Percentiles rank a stretch among this genome's conserved stretches.
phyloP scores from a whole-genome alignment of 805 yeast species.

The Candida caryicola region DNA sequence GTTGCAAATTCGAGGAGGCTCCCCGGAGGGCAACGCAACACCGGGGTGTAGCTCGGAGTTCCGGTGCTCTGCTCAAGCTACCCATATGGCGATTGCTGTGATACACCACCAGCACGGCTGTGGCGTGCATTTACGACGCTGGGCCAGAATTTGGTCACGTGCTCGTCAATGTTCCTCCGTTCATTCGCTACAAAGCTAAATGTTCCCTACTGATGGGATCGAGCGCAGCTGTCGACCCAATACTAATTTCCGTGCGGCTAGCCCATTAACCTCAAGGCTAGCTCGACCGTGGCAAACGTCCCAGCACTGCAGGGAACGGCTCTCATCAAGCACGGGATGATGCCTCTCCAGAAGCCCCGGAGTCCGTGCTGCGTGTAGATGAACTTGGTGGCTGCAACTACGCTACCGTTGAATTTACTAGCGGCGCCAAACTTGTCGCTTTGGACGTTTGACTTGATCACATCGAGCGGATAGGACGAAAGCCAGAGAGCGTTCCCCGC shows the following conservation, averaged over 20 bases:
- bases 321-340: slow-evolving; percentile 55
- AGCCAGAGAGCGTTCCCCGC: slow-evolving; percentile 72
- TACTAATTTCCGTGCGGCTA: slow-evolving; percentile 16
- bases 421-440: slow-evolving; percentile 49
- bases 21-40: too few relatives aligned
- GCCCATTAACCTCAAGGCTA: slow-evolving; percentile 56
- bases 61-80: too few relatives aligned
- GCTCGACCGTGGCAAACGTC: slow-evolving; percentile 74
- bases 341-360: slow-evolving; percentile 61
- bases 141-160: too few relatives aligned
- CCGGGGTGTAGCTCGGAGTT: too few relatives aligned
- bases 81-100: too few relatives aligned
- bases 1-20: too few relatives aligned
- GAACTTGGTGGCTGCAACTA: slow-evolving; percentile 31
- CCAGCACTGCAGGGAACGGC: slow-evolving; percentile 71
- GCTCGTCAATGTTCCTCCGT: not conserved
- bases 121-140: too few relatives aligned
- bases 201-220: too few relatives aligned
- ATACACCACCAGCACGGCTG: too few relatives aligned
- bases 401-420: slow-evolving; percentile 43
- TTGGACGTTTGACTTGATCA: slow-evolving; percentile 47
- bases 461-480: slow-evolving; percentile 52
- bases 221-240: not conserved
- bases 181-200: not conserved
- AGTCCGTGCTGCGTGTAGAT: slow-evolving; percentile 45